phyloP scores from a whole-genome alignment of 352 stramenopile species.

The Blastocystis sp. region DNA sequence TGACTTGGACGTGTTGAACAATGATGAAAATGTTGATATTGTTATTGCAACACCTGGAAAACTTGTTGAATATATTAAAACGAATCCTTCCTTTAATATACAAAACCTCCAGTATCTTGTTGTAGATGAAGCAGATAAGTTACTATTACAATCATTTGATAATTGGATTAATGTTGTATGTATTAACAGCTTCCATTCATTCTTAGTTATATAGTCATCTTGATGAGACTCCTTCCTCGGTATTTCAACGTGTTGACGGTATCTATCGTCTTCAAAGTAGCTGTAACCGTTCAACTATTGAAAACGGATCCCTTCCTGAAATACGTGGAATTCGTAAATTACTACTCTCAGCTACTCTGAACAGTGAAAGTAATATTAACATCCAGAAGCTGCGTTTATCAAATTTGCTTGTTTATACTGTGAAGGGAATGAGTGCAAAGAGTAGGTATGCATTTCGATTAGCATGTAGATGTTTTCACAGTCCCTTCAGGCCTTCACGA shows the following conservation, averaged over 20 bases:
- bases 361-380: conserved; percentile 63
- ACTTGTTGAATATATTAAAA: conserved; percentile 64
- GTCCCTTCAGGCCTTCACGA: not conserved
- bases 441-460: not conserved
- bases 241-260: not conserved
- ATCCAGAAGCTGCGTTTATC: conserved; percentile 45
- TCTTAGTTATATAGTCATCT: conserved; percentile 24
- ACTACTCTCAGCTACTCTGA: conserved; percentile 31
- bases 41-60: conserved; percentile 39
- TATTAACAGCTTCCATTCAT: not conserved
- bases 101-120: conserved; percentile 61
- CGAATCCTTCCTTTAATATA: conserved; percentile 23
- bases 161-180: conserved; percentile 63
- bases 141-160: conserved; percentile 44
- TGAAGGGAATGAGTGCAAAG: conserved; percentile 7
- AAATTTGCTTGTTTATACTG: conserved; percentile 53
- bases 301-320: conserved; percentile 3
- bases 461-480: conserved; percentile 20
- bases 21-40: conserved; percentile 60
- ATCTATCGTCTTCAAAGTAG: not conserved
- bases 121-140: conserved; percentile 59
- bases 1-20: conserved; percentile 3
- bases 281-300: not conserved
- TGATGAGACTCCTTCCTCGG: not conserved
- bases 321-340: conserved; percentile 23